These are phyloP conservation scores for Zygosaccharomyces gambellarensis DNA, from an alignment of 805 yeast genomes.

Conservation along the genomic window DNA sequence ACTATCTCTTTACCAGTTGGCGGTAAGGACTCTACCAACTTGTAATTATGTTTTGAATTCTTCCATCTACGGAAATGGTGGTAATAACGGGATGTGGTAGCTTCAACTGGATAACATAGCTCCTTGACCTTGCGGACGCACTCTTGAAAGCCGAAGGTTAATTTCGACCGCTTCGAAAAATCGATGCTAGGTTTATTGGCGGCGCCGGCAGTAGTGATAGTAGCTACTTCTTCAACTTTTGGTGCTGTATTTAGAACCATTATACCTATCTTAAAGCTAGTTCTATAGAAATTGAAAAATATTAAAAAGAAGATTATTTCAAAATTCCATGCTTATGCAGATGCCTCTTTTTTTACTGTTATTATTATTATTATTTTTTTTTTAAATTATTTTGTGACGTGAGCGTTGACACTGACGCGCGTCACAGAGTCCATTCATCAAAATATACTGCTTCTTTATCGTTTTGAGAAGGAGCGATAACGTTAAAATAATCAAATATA, in stretches of 20 bases:
- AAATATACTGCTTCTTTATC: conserved; percentile 44
- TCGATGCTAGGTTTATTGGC: not conserved
- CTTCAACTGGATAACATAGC: not conserved
- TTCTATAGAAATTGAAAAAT: not conserved
- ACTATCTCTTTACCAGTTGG: not conserved
- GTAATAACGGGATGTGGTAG: not conserved
- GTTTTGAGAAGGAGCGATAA: conserved; percentile 36
- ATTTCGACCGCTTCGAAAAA: not conserved
- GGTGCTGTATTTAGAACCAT: not conserved
- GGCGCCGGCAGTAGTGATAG: not conserved
- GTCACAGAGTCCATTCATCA: conserved; percentile 44
- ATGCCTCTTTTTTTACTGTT: not conserved
- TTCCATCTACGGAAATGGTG: not conserved
- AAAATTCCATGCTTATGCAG: not conserved
- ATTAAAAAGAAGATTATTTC: not conserved
- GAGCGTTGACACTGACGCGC: conserved; percentile 2
- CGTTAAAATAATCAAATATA: conserved; percentile 41
- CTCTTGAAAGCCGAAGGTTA: not conserved
- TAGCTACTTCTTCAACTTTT: not conserved
- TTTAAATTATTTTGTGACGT: not conserved
- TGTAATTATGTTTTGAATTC: not conserved
- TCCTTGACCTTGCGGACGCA: not conserved
- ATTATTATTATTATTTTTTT: not conserved
- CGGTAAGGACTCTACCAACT: not conserved
- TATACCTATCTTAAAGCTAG: not conserved